A percentile compares a stretch with the other conserved stretches of the same genome.
Evolutionary conservation across 257 asterid species (phyloP).

Genomic region (Solanum megistacrolobum): DNA sequence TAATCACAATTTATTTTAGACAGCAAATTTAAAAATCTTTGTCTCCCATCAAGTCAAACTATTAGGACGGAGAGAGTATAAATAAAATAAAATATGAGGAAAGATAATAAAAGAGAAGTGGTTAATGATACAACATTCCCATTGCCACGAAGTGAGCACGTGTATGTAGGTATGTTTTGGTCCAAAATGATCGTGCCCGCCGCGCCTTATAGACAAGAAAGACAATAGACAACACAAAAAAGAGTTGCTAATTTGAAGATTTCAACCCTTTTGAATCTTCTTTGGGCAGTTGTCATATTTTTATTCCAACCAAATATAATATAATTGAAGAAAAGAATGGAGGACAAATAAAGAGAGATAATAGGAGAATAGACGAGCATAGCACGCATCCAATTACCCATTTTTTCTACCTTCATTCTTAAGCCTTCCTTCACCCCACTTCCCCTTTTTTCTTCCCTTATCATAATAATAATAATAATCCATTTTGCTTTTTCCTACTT

Average conservation of each 20-base stretch:
- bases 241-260: conserved; percentile 8
- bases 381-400: conserved; percentile 12
- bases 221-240: conserved; percentile 12
- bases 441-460: background rate
- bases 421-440: background rate
- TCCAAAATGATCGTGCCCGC: conserved; percentile 11
- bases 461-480: background rate
- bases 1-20: too few species aligned
- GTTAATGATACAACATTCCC: background rate
- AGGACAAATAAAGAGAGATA: background rate
- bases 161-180: background rate
- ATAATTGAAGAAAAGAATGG: background rate
- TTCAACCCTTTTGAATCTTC: conserved; percentile 22
- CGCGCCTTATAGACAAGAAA: conserved; percentile 8
- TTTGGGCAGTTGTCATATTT: background rate
- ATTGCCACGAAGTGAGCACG: background rate
- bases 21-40: too few species aligned
- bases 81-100: background rate
- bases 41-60: background rate
- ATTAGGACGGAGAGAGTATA: background rate
- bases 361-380: conserved; percentile 15
- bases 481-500: background rate
- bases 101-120: background rate
- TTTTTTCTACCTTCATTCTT: background rate
- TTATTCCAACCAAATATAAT: too few species aligned